Percentiles rank a stretch among this genome's conserved stretches.
phyloP scores from a whole-genome alignment of 495 filamentous ascomycete genomes.

The Aspergillus cristatus region DNA sequence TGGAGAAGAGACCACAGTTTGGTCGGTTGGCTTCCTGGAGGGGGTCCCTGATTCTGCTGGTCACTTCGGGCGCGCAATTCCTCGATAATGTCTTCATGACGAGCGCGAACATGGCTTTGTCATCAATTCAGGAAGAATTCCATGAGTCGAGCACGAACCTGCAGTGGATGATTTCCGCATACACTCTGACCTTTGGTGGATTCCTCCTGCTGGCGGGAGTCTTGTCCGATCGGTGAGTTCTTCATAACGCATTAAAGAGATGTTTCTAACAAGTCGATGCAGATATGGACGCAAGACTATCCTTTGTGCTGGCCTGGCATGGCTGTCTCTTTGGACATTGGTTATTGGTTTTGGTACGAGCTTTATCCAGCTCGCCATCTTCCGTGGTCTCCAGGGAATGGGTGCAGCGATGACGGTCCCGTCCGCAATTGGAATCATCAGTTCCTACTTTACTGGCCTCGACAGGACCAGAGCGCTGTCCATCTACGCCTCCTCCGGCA shows the following conservation, averaged over 20 bases:
- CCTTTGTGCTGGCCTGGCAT: conserved; percentile 23
- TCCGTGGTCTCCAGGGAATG: conserved; percentile 29
- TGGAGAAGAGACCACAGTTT: conserved; percentile 21
- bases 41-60: conserved; percentile 24
- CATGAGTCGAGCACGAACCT: conserved; percentile 21
- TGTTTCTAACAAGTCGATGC: conserved; percentile 3
- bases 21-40: conserved; percentile 24
- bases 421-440: conserved; percentile 31
- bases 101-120: conserved; percentile 27
- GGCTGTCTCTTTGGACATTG: conserved; percentile 27
- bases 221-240: conserved; percentile 25
- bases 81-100: conserved; percentile 34
- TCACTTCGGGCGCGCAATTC: conserved; percentile 30
- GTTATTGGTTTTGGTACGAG: conserved; percentile 28
- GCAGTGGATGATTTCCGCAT: conserved; percentile 34
- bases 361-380: conserved; percentile 27
- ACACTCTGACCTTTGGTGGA: conserved; percentile 28
- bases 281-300: conserved; percentile 28
- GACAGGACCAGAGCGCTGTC: conserved; percentile 26
- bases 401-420: conserved; percentile 29
- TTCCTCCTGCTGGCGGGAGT: conserved; percentile 26
- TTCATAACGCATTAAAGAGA: background rate
- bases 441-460: conserved; percentile 27
- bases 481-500: conserved; percentile 28
- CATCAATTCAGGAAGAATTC: conserved; percentile 29